Conservation (phyloP, 2,329 filamentous ascomycete species). For the Ilyonectria sp. region DNA sequence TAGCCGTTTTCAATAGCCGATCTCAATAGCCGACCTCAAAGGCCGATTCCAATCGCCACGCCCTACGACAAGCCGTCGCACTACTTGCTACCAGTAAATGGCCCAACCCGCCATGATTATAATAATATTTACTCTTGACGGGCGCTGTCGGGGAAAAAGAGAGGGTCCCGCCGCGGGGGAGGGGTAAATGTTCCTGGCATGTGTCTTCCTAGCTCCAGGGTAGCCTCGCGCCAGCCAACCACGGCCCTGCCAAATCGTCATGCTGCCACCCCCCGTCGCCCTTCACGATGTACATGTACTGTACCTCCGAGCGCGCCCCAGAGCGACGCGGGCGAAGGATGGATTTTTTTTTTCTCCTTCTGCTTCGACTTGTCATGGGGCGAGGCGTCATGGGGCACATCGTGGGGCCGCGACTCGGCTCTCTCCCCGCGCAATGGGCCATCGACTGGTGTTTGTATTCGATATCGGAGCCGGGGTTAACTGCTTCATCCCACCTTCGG, state of each 20-base stretch:
- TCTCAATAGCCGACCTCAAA: neutral
- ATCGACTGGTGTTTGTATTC: constrained; percentile 3
- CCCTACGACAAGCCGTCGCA: neutral
- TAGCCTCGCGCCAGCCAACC: neutral
- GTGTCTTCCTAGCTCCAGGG: neutral
- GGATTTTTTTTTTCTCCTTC: constrained; percentile 1
- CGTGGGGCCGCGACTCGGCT: constrained; percentile 31
- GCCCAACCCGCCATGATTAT: neutral
- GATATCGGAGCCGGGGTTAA: constrained; percentile 29
- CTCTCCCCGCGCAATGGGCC: constrained; percentile 25
- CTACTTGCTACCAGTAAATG: neutral
- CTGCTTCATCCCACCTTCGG: constrained; percentile 12
- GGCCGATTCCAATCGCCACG: neutral
- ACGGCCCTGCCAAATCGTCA: neutral
- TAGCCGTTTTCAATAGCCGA: neutral
- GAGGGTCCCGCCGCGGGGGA: constrained; percentile 20
- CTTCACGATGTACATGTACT: constrained; percentile 23
- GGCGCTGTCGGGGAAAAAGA: constrained; percentile 14
- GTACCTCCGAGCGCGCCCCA: neutral
- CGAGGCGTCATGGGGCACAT: constrained; percentile 25
- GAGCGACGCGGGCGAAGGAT: constrained; percentile 3
- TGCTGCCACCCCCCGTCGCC: neutral
- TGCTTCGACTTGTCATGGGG: constrained; percentile 24
- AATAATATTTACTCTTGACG: neutral
- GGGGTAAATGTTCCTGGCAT: constrained; percentile 21